phyloP scores from a whole-genome alignment of 192 early-diverging fungal species.

The Linnemannia zychae region DNA sequence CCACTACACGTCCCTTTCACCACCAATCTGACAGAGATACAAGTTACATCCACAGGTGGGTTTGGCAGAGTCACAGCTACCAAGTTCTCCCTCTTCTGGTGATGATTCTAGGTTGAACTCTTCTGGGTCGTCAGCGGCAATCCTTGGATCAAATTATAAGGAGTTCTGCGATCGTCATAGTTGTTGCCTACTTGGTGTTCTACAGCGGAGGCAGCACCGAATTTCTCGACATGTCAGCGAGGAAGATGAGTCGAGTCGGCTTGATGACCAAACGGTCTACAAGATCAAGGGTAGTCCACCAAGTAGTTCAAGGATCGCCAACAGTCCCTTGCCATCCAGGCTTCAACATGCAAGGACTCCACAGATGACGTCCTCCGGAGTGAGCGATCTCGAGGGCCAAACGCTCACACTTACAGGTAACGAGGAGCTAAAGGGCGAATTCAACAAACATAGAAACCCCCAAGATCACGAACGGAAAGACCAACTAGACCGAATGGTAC shows the following conservation, averaged over 20 bases:
- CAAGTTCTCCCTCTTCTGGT: too few relatives aligned
- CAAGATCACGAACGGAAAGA: background rate
- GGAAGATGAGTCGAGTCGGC: background rate
- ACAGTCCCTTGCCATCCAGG: background rate
- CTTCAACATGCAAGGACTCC: background rate
- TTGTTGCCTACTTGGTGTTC: too few relatives aligned
- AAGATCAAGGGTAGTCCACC: background rate
- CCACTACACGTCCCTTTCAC: too few relatives aligned
- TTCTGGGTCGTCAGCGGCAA: too few relatives aligned
- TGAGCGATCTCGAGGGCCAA: background rate
- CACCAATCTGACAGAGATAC: too few relatives aligned
- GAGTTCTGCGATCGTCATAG: too few relatives aligned
- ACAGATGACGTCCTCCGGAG: background rate
- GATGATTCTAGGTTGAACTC: too few relatives aligned
- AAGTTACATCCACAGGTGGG: too few relatives aligned
- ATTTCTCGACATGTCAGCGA: too few relatives aligned
- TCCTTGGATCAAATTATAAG: too few relatives aligned
- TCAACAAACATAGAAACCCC: background rate
- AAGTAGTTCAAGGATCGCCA: background rate
- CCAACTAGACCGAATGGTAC: background rate
- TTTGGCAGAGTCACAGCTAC: too few relatives aligned
- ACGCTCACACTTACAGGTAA: background rate
- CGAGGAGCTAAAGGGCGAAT: background rate
- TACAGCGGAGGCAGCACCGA: background rate
- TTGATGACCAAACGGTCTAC: too few relatives aligned